Evolutionary conservation across 345 rosid species (phyloP), one percentile per base, ranked within the genome.

Genomic region (Luvunga scandens): DNA sequence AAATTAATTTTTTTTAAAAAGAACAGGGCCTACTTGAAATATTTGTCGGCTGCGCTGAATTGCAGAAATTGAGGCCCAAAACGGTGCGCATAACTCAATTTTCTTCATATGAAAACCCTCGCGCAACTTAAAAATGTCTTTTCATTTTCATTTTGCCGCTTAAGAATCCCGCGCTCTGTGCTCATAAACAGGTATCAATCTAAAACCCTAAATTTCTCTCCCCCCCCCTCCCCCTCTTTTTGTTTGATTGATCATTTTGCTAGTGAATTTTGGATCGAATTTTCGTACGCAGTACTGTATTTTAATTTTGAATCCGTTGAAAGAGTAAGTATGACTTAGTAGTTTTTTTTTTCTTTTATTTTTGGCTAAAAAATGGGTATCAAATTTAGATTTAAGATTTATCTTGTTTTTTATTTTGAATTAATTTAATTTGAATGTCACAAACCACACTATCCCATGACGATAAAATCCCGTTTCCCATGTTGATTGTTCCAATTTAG

Each of bases 71-170:
- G 50, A 45, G 50, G 50, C 19, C 67, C 67, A 30, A 63, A 30
- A 66, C 70, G 50, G 50, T 66, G 70, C 70, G 18, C 9, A 21
- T 22, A 1, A n/a, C 1, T 19, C 48, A 24, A 1, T 66, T 21
- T 1, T 21, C 16, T 2, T 9, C 34, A 2, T 25, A 25, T 16
- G 7, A 42, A 45, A 18, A 24, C 38, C n/a, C 19, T 30, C 21
- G 0, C 38, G 10, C 42, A 4, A 25, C 8, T 3, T 0, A 10
- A 42, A 7, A 42, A 42, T 1, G 12, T 4, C 7, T 13, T 61
- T 19, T 27, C 59, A 62, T 21, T 64, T 73, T 75, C 62, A 10
- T 45, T 74, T 75, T 75, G 12, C 42, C 77, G 70, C 77, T 64
- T 6, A 9, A 63, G 53, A 38, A 28, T 48, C 72, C 72, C 78